Evolutionary conservation across 2,329 filamentous ascomycete genomes (phyloP).

Genomic region (Sporothrix pallida): DNA sequence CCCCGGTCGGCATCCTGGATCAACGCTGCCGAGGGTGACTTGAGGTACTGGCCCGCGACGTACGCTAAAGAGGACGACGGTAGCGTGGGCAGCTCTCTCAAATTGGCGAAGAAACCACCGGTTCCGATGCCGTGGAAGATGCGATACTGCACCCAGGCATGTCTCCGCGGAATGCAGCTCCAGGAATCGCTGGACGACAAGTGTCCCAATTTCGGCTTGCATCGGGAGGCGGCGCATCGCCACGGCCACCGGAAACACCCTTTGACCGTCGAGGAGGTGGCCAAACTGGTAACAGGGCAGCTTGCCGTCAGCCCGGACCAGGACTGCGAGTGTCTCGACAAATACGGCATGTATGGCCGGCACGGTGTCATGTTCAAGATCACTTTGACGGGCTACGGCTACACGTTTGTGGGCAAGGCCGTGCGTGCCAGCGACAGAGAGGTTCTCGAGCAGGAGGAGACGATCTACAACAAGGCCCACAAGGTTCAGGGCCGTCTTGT

Average conservation of each 20-base stretch:
- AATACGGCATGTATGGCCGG: constrained; percentile 15
- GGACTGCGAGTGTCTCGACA: constrained; percentile 20
- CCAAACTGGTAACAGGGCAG: not conserved
- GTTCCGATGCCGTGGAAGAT: not conserved
- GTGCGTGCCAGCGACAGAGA: constrained; percentile 9
- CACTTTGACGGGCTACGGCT: constrained; percentile 21
- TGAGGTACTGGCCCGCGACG: constrained; percentile 25
- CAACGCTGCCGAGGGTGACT: not conserved
- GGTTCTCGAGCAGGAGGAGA: constrained; percentile 18
- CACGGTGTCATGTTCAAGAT: constrained; percentile 28
- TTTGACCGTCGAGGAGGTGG: not conserved
- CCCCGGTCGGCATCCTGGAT: constrained; percentile 23
- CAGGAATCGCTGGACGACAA: constrained; percentile 10
- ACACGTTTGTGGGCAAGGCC: constrained; percentile 28
- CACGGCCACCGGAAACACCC: not conserved
- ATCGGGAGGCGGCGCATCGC: not conserved
- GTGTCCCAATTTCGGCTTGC: constrained; percentile 32
- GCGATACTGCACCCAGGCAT: constrained; percentile 33
- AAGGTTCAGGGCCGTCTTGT: constrained; percentile 19
- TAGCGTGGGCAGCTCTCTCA: not conserved
- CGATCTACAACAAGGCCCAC: not conserved
- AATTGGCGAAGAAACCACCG: not conserved
- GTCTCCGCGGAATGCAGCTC: constrained; percentile 23
- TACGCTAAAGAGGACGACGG: not conserved
- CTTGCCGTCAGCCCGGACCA: not conserved